Evolutionary conservation across 2,329 filamentous ascomycete species (phyloP), one percentile per base, ranked within the genome.

Genomic region (Colletotrichum truncatum): DNA sequence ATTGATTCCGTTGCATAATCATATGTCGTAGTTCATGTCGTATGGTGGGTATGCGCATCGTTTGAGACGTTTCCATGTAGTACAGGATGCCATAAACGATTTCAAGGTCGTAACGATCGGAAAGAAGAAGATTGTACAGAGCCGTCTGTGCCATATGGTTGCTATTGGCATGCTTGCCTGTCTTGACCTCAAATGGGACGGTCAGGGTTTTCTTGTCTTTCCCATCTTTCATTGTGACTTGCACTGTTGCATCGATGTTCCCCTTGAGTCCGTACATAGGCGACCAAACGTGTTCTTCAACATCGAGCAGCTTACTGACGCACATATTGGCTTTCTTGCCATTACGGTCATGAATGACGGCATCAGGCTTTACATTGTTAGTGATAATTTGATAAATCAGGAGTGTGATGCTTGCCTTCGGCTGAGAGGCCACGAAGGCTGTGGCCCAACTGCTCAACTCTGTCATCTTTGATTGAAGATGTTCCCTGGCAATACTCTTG

Each of bases 251-350:
- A 79, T 99, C 96, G 65, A 99, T 96, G 71, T 98, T 99, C 28
- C 96, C 96, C 77, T 99, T 99, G 14, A 99, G 83, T 0, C 96
- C 96, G 75, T 97, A 99, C 88, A 94, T 95, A 1, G 96, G 96
- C 6, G 95, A 98, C 96, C 96, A 99, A 26, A 99, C 90, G 74
- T 98, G 96, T 77, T 99, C 96, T 76, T 99, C 96, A 9, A 99
- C 93, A 74, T 98, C 96, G 12, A 99, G 89, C 26, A 99, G 83
- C 75, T 98, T 99, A 73, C 91, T 97, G 70, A 99, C 90, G 70
- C 92, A 94, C 86, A 98, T 90, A 62, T 86, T 91, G 3, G 93
- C 94, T 69, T 91, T 87, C 9, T 66, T 66, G 25, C 64, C 64
- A 45, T 66, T 66, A 54, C 64, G 64, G 16, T 66, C 64, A 16